Conservation (phyloP, 192 early-diverging fungal species). For the Entrophospora sp. region DNA sequence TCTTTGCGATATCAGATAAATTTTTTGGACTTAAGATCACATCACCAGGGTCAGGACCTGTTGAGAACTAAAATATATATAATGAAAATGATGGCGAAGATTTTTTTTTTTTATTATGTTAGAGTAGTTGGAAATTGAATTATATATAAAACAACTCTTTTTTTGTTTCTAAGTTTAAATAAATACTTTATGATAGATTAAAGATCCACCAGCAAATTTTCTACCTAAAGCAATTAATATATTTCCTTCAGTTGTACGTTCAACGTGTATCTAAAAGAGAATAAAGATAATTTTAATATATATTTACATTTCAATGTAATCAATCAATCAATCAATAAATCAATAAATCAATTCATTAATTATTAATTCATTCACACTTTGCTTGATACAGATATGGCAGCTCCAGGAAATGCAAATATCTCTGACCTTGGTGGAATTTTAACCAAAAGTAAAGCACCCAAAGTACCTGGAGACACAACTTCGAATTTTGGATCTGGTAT, state of each 20-base stretch:
- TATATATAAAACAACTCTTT: not conserved
- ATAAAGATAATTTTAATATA: too few species aligned
- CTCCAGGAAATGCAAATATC: slow-evolving; percentile 42
- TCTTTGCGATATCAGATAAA: slow-evolving; percentile 55
- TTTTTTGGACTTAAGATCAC: slow-evolving; percentile 53
- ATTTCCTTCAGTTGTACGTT: slow-evolving; percentile 24
- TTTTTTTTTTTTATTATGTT: not conserved
- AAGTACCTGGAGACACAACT: slow-evolving; percentile 39
- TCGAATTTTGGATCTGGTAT: slow-evolving; percentile 45
- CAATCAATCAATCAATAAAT: not conserved
- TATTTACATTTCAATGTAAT: not conserved
- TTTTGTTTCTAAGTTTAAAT: not conserved
- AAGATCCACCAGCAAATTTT: slow-evolving; percentile 24
- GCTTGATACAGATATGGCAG: slow-evolving; percentile 42
- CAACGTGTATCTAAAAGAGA: slow-evolving; percentile 22
- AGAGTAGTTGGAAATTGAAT: not conserved
- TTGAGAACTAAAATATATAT: slow-evolving; percentile 42
- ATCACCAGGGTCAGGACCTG: slow-evolving; percentile 46
- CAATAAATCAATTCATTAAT: not conserved
- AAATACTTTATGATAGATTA: slow-evolving; percentile 35
- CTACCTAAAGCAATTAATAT: slow-evolving; percentile 24
- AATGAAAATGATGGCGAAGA: not conserved
- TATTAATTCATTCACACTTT: slow-evolving; percentile 24
- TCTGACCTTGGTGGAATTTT: slow-evolving; percentile 43
- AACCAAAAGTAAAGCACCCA: slow-evolving; percentile 34